Evolutionary conservation across 768 basidiomycete genomes (phyloP).

Genomic region (Agrocybe chaxingu): DNA sequence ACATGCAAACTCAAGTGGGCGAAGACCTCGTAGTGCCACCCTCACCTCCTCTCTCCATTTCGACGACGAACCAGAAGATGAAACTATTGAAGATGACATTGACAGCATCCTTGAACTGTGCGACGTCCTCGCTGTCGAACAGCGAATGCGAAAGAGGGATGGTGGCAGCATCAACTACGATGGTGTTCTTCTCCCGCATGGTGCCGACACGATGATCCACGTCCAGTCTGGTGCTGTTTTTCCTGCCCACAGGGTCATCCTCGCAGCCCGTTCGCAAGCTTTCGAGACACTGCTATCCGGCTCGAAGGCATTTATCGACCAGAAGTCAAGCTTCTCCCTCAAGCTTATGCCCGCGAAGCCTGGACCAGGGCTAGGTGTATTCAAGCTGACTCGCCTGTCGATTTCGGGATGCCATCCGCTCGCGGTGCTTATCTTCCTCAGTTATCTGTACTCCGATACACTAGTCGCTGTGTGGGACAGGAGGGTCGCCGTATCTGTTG

Average conservation of each 20-base stretch:
- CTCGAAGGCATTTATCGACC: constrained; percentile 21
- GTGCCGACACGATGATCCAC: constrained; percentile 62
- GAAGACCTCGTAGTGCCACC: neutral
- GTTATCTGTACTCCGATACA: constrained; percentile 88
- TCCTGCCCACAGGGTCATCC: constrained; percentile 64
- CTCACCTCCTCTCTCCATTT: constrained; percentile 10
- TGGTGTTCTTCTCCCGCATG: constrained; percentile 32
- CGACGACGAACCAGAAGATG: constrained; percentile 36
- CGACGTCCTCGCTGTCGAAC: constrained; percentile 26
- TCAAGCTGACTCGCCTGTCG: constrained; percentile 28
- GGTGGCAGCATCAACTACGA: constrained; percentile 14
- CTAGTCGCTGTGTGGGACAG: constrained; percentile 83
- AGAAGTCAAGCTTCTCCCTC: constrained; percentile 26
- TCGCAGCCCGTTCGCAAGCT: constrained; percentile 53
- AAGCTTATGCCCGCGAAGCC: constrained; percentile 21
- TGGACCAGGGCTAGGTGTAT: constrained; percentile 19
- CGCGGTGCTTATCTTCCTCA: constrained; percentile 69
- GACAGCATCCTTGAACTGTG: constrained; percentile 28
- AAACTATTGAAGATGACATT: constrained; percentile 34
- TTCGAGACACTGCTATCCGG: constrained; percentile 43
- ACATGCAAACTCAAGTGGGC: neutral
- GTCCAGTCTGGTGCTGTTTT: constrained; percentile 39
- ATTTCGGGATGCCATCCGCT: constrained; percentile 61
- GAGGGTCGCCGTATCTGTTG: constrained; percentile 61
- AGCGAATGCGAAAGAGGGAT: constrained; percentile 17